Evolutionary conservation across 352 stramenopile species (phyloP).

Genomic region (Pythium monospermum): DNA sequence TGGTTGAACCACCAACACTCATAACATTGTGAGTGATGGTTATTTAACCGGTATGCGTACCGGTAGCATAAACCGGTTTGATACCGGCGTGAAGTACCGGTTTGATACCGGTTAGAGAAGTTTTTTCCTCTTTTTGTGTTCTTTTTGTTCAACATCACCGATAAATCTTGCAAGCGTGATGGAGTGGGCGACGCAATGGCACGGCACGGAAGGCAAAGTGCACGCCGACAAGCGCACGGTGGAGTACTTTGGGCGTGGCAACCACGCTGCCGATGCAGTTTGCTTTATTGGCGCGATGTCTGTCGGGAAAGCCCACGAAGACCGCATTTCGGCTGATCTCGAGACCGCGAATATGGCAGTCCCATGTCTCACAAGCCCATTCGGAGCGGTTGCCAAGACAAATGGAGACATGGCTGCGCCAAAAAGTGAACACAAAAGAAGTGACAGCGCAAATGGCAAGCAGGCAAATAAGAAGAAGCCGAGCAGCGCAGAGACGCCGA

Average conservation of each 20-base stretch:
- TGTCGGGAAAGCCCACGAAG: conserved; percentile 10
- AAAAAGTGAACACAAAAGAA: background rate
- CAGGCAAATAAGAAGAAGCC: background rate
- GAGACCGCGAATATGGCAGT: background rate
- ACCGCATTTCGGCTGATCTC: background rate
- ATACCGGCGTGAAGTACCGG: no score
- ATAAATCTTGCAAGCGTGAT: conserved; percentile 4
- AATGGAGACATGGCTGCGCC: background rate
- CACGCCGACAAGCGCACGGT: conserved; percentile 52
- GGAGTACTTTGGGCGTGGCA: conserved; percentile 50
- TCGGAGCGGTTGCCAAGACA: background rate
- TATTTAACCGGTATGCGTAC: no score
- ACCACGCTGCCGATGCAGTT: conserved; percentile 43
- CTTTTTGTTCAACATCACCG: no score
- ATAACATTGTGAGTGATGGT: no score
- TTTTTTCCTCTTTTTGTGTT: no score
- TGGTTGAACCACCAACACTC: no score
- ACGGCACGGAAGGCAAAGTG: conserved; percentile 43
- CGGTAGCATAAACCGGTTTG: no score
- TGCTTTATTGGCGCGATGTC: conserved; percentile 36
- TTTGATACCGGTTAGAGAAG: no score
- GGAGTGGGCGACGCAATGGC: conserved; percentile 23
- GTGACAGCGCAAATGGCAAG: background rate
- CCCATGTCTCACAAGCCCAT: conserved; percentile 11
- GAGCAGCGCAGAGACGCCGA: no score